Evolutionary conservation across 352 stramenopile species (phyloP), one percentile per base, ranked within the genome.

Genomic region (Phytopythium aichiense): DNA sequence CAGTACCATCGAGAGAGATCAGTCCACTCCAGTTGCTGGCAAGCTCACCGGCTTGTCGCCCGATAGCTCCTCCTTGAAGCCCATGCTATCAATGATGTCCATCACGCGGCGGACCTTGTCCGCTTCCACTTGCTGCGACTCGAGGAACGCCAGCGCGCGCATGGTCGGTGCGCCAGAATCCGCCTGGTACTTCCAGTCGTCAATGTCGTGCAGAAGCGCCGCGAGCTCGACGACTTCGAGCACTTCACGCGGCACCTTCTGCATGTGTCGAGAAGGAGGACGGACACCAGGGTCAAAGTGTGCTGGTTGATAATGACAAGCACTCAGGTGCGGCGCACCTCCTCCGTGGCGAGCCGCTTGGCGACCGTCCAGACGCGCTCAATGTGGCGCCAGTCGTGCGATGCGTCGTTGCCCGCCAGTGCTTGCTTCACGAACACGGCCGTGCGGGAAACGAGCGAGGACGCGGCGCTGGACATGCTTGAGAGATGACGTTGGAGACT

Each of bases 111-210:
- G 55, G 46, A 90, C 77, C 64, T 79, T 91, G 42, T 78, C 72
- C 5, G 56, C 60, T 2, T 71, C 8, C 8, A 91, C 73, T 25
- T 68, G 56, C 64, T 94, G 66, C 30, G 76, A 76, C 50, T 77
- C 58, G 22, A 94, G 43, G 52, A 92, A 92, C 20, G 64, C 60
- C 54, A 79, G 66, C 28, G 81, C 81, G 13, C 81, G 82, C 67
- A 89, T 89, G 23, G 69, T 90, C 38, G 69, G 64, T 13, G 72
- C 73, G 22, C 79, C 73, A 33, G 62, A 58, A 23, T 78, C 72
- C 6, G 56, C 74, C 67, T 91, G 74, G 65, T 94, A 94, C 69
- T 97, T 97, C 81, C 85, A 94, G 72, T 97, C 89, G 61, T 97
- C 85, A 57, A 96, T 92, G 64, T 97, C 89, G 65, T 97, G 89